Evolutionary conservation across 2,329 filamentous ascomycete genomes (phyloP), one percentile per base, ranked within the genome.

Genomic region (Hyphodiscus sp.): DNA sequence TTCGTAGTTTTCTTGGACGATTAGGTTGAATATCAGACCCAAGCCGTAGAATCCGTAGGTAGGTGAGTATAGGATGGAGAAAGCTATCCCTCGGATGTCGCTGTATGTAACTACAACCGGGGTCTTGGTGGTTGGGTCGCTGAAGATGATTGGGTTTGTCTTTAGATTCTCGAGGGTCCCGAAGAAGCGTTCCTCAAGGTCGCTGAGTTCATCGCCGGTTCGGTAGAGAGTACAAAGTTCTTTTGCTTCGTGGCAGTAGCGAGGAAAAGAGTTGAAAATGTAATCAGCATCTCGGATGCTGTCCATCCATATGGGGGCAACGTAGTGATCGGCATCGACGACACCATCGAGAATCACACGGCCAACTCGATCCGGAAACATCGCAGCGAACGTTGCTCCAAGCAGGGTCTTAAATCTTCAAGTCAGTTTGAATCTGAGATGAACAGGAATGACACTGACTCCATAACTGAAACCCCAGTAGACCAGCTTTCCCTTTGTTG

Each of bases 401-500:
- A 75, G 57, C n/a, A 65, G 45, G 20, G 60, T 63, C 62, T 64
- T 44, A 5, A 41, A 44, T 20, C 7, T 20, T 15, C 55, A 20
- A 56, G 54, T 30, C 33, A 13, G 16, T 38, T 38, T 18, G 6
- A 10, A 19, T 20, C 15, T 46, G 16, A 7, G n/a, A 16, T 6
- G 33, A 26, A 18, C 19, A 29, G 8, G 15, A 45, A 26, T 1
- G 2, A 16, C 16, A 61, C 58, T 30, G 56, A 66, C 62, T 9
- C 65, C 74, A 57, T 80, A 80, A 9, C 75, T 78, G 46, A 79
- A 73, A 0, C 78, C 76, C 68, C 76, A 73, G 58, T 77, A 80
- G 9, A 66, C 58, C 26, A 67, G 54, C 23, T 66, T 63, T 2
- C 63, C 60, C 44, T 61, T 61, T 0, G 63, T 65, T 20, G 47